Conservation (phyloP, 2,329 filamentous ascomycete species). For the Calonectria pteridis region DNA sequence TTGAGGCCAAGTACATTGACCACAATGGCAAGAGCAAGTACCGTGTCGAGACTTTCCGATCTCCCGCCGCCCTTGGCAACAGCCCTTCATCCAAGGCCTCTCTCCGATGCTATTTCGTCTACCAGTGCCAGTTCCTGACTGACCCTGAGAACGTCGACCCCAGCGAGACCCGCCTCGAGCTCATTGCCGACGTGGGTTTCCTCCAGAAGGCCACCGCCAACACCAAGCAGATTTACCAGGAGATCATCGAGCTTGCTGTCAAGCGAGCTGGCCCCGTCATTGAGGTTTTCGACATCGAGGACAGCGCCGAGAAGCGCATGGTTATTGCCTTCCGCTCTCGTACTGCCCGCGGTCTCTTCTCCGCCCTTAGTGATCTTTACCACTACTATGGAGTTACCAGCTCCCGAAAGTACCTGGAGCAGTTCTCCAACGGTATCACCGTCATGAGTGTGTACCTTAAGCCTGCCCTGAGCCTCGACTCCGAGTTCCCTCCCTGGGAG, state of each 20-base stretch:
- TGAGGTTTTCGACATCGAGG: constrained; percentile 96
- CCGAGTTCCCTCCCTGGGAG: constrained; percentile 82
- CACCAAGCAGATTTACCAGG: constrained; percentile 95
- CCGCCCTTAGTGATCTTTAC: constrained; percentile 93
- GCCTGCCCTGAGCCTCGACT: constrained; percentile 71
- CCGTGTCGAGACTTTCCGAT: constrained; percentile 97
- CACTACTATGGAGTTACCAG: constrained; percentile 99
- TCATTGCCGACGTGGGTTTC: constrained; percentile 94
- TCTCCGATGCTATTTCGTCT: constrained; percentile 97
- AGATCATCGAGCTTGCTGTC: constrained; percentile 90
- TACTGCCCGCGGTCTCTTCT: constrained; percentile 93
- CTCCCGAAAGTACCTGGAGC: constrained; percentile 96
- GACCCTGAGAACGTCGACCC: constrained; percentile 76
- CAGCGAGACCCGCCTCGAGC: constrained; percentile 88
- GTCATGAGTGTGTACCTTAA: constrained; percentile 96
- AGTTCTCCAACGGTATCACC: constrained; percentile 98
- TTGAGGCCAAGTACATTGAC: constrained; percentile 96
- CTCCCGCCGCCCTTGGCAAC: constrained; percentile 81
- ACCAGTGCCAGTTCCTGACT: constrained; percentile 92
- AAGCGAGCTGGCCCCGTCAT: constrained; percentile 92
- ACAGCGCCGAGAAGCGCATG: constrained; percentile 89
- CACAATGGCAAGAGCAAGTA: constrained; percentile 80
- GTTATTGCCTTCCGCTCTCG: constrained; percentile 95
- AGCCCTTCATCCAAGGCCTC: constrained; percentile 79
- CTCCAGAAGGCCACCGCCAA: constrained; percentile 95